Evolutionary conservation across 202 grass and related monocot species (phyloP).

Genomic region (Setaria italica): DNA sequence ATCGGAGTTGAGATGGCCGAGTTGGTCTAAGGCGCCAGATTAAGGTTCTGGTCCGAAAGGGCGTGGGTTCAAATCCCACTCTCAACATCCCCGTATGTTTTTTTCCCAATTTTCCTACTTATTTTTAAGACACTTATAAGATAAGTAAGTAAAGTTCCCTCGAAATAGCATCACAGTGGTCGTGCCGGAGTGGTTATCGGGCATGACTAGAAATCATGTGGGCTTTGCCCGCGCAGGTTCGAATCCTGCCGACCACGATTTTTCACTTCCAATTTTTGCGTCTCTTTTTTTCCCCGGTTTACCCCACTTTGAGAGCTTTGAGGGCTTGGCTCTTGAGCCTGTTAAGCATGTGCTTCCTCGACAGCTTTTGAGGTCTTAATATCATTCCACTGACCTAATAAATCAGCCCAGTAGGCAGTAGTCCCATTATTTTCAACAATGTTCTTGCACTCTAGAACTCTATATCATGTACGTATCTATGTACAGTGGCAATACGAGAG

Average conservation of each 20-base stretch:
- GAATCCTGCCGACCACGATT: conserved; percentile 90
- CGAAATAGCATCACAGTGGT: conserved; percentile 33
- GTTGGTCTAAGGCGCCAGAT: conserved; percentile 65
- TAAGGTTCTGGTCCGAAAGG: conserved; percentile 91
- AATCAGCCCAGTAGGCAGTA: too few relatives aligned
- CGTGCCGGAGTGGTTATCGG: conserved; percentile 95
- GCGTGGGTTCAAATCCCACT: conserved; percentile 68
- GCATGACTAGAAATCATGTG: conserved; percentile 99
- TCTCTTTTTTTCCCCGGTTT: not conserved
- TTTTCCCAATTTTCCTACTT: not conserved
- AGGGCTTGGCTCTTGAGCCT: too few relatives aligned
- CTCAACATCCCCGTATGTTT: not conserved
- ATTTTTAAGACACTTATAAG: too few relatives aligned
- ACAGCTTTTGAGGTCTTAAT: too few relatives aligned
- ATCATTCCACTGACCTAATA: too few relatives aligned
- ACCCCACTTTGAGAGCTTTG: too few relatives aligned
- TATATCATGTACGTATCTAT: too few relatives aligned
- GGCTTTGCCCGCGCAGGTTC: conserved; percentile 48
- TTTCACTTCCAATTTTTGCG: not conserved
- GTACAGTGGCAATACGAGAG: not conserved
- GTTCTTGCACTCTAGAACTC: not conserved
- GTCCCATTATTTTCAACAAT: not conserved
- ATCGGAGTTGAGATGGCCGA: conserved; percentile 14
- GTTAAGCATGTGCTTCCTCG: too few relatives aligned
- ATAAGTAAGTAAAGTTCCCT: too few relatives aligned